phyloP scores from a whole-genome alignment of 768 basidiomycete species.

The Psilocybe cyanescens region DNA sequence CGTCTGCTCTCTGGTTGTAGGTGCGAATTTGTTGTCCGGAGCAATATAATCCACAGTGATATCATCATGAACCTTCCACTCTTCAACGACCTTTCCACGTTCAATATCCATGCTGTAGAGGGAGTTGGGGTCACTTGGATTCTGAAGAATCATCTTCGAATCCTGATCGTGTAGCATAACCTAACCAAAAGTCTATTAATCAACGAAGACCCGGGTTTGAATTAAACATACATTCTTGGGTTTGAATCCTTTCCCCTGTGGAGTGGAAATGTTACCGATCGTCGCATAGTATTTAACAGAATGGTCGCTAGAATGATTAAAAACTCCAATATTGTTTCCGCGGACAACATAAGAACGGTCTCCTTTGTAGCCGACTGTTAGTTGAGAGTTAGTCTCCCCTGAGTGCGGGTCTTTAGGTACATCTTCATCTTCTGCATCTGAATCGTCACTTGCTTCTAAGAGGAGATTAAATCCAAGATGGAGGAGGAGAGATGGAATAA shows the following conservation, averaged over 20 bases:
- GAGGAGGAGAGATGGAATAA: neutral
- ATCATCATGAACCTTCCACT: constrained; percentile 97
- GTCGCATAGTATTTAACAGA: constrained; percentile 86
- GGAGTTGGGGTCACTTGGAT: constrained; percentile 78
- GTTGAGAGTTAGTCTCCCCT: constrained; percentile 81
- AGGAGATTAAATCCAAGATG: neutral
- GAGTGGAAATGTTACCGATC: constrained; percentile 80
- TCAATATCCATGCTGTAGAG: constrained; percentile 93
- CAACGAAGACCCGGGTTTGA: neutral
- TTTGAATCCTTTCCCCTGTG: constrained; percentile 82
- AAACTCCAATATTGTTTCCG: constrained; percentile 91
- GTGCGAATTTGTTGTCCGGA: constrained; percentile 94
- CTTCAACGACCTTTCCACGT: constrained; percentile 94
- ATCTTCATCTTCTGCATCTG: constrained; percentile 49
- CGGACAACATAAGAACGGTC: constrained; percentile 94
- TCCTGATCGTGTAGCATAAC: constrained; percentile 98
- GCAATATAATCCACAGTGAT: constrained; percentile 88
- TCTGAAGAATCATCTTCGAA: constrained; percentile 91
- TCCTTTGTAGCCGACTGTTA: constrained; percentile 94
- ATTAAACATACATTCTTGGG: constrained; percentile 72
- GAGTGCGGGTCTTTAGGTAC: constrained; percentile 39
- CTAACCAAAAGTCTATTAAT: constrained; percentile 40
- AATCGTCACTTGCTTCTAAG: constrained; percentile 44
- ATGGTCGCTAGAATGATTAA: constrained; percentile 70
- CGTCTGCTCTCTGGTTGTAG: constrained; percentile 90